A percentile compares a stretch with the other conserved stretches of the same genome.
Evolutionary conservation across 1,284 basidiomycete species (phyloP).

Genomic region (Tylopilus orsonianus): DNA sequence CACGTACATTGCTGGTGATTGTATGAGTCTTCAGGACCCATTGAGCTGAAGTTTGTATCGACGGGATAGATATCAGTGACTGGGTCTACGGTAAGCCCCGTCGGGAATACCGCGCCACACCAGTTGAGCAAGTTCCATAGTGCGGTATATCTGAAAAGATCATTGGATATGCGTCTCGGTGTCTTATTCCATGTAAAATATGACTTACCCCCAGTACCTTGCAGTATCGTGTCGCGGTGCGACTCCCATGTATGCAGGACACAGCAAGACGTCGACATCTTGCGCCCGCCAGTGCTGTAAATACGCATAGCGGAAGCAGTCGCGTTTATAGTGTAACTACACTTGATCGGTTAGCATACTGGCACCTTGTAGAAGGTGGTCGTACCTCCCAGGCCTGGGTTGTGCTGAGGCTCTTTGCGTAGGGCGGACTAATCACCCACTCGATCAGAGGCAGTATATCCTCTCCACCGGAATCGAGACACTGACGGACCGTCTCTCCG

Average conservation of each 20-base stretch:
- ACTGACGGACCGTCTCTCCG: slow-evolving; percentile 21
- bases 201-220: slow-evolving; percentile 35
- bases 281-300: slow-evolving; percentile 29
- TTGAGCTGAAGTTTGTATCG: slow-evolving; percentile 3
- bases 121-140: slow-evolving; percentile 33
- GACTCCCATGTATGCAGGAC: slow-evolving; percentile 27
- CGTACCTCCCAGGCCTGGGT: slow-evolving; percentile 35
- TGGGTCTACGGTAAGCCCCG: slow-evolving; percentile 28
- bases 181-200: background rate
- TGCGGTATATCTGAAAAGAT: slow-evolving; percentile 19
- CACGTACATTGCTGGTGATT: slow-evolving; percentile 21
- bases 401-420: slow-evolving; percentile 26
- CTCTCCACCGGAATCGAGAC: slow-evolving; percentile 30
- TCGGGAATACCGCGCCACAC: slow-evolving; percentile 32
- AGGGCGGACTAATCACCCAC: slow-evolving; percentile 29
- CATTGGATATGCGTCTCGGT: background rate
- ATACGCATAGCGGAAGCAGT: slow-evolving; percentile 29
- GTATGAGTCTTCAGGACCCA: slow-evolving; percentile 25
- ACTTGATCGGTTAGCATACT: no score
- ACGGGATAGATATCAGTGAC: slow-evolving; percentile 17
- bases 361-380: no score
- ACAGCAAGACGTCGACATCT: slow-evolving; percentile 33
- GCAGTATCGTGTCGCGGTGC: slow-evolving; percentile 31
- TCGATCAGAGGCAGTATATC: slow-evolving; percentile 32
- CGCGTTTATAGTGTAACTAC: slow-evolving; percentile 29